These are phyloP conservation scores for Volvariella volvacea DNA, from an alignment of 1,284 basidiomycete species.

Conservation along the genomic window DNA sequence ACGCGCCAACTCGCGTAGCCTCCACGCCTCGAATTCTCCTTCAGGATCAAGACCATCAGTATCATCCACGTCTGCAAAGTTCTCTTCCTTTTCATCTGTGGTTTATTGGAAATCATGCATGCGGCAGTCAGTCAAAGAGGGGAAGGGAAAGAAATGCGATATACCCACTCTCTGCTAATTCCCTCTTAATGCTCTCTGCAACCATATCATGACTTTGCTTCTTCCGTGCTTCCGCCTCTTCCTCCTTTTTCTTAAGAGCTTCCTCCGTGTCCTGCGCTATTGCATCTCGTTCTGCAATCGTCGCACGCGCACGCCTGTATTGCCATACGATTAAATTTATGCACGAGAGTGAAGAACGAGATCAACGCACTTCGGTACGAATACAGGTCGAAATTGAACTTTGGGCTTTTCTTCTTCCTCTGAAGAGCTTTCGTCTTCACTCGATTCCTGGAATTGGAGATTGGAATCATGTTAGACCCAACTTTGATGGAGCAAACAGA, in stretches of 20 bases:
- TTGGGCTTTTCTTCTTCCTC: constrained; percentile 62
- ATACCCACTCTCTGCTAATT: constrained; percentile 73
- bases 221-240: constrained; percentile 66
- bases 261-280: constrained; percentile 68
- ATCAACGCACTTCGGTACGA: constrained; percentile 76
- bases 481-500: constrained; percentile 15
- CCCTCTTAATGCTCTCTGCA: constrained; percentile 79
- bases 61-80: constrained; percentile 88
- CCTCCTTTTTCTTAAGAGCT: constrained; percentile 51
- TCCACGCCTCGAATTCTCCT: constrained; percentile 94
- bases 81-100: constrained; percentile 79
- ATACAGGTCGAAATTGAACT: constrained; percentile 77
- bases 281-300: constrained; percentile 58
- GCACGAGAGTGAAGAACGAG: not conserved
- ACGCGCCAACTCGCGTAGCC: constrained; percentile 84
- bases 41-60: constrained; percentile 90
- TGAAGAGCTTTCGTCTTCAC: constrained; percentile 70
- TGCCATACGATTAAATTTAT: not conserved
- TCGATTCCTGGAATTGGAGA: constrained; percentile 40
- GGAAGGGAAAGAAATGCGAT: not conserved
- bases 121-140: constrained; percentile 3
- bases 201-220: constrained; percentile 83
- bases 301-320: constrained; percentile 63
- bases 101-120: constrained; percentile 3
- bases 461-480: constrained; percentile 2